Percentiles rank a stretch among this genome's conserved stretches.
Evolutionary conservation across 169 alveolate genomes (phyloP).

Genomic region (Cryptosporidium canis): DNA sequence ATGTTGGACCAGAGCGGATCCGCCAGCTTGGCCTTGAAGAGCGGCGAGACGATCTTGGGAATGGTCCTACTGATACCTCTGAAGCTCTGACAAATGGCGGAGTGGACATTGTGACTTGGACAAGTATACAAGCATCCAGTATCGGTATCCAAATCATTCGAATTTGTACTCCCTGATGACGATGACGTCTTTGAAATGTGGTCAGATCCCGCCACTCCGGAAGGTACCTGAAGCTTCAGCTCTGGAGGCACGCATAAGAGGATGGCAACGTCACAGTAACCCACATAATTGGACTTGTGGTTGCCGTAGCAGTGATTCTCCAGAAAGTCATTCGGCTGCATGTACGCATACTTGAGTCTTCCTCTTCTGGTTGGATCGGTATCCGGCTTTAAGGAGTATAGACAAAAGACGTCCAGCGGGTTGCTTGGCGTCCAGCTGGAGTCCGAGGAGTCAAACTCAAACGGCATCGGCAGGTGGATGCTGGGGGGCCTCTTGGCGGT

Average conservation of each 20-base stretch:
- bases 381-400: conserved; percentile 83
- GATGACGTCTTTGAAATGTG: neutral
- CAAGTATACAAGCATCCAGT: conserved; percentile 21
- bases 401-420: conserved; percentile 81
- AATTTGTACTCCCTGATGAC: neutral
- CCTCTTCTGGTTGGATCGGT: conserved; percentile 82
- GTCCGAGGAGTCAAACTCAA: neutral
- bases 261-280: conserved; percentile 68
- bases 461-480: neutral
- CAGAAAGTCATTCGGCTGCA: conserved; percentile 79
- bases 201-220: neutral
- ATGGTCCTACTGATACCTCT: neutral
- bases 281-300: conserved; percentile 26
- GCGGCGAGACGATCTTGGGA: conserved; percentile 13
- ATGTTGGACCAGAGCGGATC: conserved; percentile 57
- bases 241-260: conserved; percentile 77
- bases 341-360: conserved; percentile 79
- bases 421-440: conserved; percentile 77
- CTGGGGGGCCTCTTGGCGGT: neutral
- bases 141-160: neutral
- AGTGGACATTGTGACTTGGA: conserved; percentile 36
- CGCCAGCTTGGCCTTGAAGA: conserved; percentile 19
- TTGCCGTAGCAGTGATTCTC: conserved; percentile 43
- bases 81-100: conserved; percentile 5
- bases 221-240: conserved; percentile 66